Base-by-base conservation (phyloP, 345 rosid species). In the Rubroshorea leprosula region DNA sequence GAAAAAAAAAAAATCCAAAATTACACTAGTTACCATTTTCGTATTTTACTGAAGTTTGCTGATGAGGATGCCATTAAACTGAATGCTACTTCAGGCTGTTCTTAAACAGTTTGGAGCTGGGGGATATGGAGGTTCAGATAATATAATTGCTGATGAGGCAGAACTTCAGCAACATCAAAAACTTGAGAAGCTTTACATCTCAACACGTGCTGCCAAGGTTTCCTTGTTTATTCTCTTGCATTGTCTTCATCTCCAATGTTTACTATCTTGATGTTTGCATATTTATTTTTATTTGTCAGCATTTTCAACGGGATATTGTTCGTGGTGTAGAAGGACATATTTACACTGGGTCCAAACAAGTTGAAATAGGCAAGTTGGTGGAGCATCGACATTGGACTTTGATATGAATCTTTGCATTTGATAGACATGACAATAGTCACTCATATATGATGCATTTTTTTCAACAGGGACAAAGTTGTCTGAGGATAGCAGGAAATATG, bases 201-300 rank as follows among this genome's bases (percentile, higher is more conserved):
- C 98, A 52, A 91, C 98, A 1, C 96, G 96, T 41, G 73, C 85
- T 49, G 87, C 83, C 59, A 91, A 91, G 98, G 98, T 91, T 76
- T 72, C 41, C 29, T 12, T 29, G 26, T 50, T 35, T 44, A 23
- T 31, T 60, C 54, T 41, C 11, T 55, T 31, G 35, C 44, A 26
- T 68, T 15, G 5, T 39, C 60, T 9, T 62, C 23, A 13, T 49
- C 23, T 20, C 22, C 38, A 18, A 17, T 73, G 7, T 27, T 55
- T n/a, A 19, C 16, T 41, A 47, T 12, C 23, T 49, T 48, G 53
- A 44, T 64, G 70, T 29, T 44, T 17, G 52, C 53, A 13, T 49
- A 19, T 43, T 54, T 8, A 5, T 3, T 68, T 51, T 57, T 41
- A 48, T 55, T 19, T 78, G 72, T 60, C 85, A 91, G 96, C 96